Conservation (phyloP, 1,284 basidiomycete species). For the Dichomitus squalens region DNA sequence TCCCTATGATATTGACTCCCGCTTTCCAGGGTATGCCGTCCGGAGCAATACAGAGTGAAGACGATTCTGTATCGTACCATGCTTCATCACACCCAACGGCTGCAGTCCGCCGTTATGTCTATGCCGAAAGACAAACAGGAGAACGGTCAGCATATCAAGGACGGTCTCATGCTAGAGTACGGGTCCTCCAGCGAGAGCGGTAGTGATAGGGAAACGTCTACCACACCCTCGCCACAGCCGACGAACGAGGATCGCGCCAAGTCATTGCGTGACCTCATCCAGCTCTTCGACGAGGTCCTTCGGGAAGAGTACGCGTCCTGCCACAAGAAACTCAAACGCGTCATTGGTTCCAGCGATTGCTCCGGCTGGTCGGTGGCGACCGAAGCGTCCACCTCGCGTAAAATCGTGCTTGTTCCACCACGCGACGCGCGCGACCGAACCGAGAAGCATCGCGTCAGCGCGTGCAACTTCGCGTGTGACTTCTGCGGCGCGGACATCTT, state of each 20-base stretch:
- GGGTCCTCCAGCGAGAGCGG: background rate
- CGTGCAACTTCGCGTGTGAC: conserved; percentile 56
- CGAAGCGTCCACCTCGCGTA: background rate
- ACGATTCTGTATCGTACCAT: conserved; percentile 60
- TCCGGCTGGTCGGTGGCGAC: conserved; percentile 7
- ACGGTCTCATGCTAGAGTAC: background rate
- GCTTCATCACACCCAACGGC: conserved; percentile 37
- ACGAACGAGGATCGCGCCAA: background rate
- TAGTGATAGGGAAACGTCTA: background rate
- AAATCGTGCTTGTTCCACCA: conserved; percentile 2
- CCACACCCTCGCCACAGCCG: background rate
- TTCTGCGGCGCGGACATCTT: conserved; percentile 80
- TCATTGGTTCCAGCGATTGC: conserved; percentile 7
- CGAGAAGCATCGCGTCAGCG: background rate
- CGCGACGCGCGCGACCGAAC: background rate
- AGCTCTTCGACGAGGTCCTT: conserved; percentile 61
- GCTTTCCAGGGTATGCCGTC: conserved; percentile 64
- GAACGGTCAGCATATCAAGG: background rate
- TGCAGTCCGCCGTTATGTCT: conserved; percentile 21
- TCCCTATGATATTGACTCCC: conserved; percentile 10
- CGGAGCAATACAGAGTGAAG: conserved; percentile 73
- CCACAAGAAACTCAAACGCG: conserved; percentile 36
- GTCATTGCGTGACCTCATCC: background rate
- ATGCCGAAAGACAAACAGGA: background rate
- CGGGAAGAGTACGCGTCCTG: conserved; percentile 51